Base-by-base conservation (phyloP, 345 rosid genomes). In the Lepidium didymum region DNA sequence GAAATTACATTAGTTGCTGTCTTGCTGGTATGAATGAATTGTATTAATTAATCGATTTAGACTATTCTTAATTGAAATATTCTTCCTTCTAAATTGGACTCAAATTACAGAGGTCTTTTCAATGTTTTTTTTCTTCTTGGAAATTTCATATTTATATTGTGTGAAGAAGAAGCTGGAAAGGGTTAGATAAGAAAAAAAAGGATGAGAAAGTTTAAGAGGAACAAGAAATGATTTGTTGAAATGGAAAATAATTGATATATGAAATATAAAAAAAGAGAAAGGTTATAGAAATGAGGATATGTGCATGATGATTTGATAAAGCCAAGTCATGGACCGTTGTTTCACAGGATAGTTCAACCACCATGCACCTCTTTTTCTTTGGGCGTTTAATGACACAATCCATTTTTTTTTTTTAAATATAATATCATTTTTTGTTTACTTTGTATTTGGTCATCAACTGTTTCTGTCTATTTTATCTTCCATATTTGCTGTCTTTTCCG, bases 311-410 rank as follows among this genome's bases (percentile, higher is more conserved):
- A 45, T 64, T n/a, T 63, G 52, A 33, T 62, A 69, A 75, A 69
- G 71, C 61, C 56, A 69, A 56, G 75, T 63, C 67, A 57, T 64
- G 56, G 56, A 62, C 61, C 56, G 19, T 44, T 55, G 61, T 66
- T 60, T 65, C 71, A 74, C 69, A 23, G 65, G 79, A 81, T 52
- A 82, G 87, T 86, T 87, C 96, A 92, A 89, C 98, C 13, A 83
- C 96, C 86, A 85, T 85, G 86, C 56, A 86, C 77, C 86, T 60
- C 75, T 80, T 78, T 52, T 53, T 77, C 78, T 81, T 69, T 73
- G 73, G 58, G 78, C 80, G 84, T 83, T 88, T 75, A 85, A 83
- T 80, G 85, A 78, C 69, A 77, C 82, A 81, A 65, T 80, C 69
- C 68, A 67, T 56, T 78, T 68, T 68, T 79, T 68, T 68, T 77